These are phyloP conservation scores for Pythium periplocum DNA, from an alignment of 352 stramenopile species.

Conservation along the genomic window DNA sequence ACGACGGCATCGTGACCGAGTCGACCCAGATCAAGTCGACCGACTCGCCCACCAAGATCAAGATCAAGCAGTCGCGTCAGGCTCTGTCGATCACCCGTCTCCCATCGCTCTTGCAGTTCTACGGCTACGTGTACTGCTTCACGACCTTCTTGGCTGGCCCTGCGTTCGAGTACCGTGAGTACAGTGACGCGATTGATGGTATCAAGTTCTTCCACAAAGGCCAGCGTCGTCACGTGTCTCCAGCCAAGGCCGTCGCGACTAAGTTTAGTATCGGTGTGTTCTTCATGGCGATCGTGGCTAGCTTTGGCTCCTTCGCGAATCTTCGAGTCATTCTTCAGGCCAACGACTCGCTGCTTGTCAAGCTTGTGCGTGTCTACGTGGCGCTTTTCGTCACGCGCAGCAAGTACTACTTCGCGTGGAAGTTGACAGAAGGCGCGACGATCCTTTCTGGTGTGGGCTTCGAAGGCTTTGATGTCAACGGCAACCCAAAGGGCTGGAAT, in stretches of 20 bases:
- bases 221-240: conserved; percentile 43
- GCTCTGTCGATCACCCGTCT: conserved; percentile 73
- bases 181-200: conserved; percentile 71
- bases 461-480: conserved; percentile 91
- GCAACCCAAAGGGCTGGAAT: conserved; percentile 88
- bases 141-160: conserved; percentile 94
- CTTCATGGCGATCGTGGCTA: conserved; percentile 54
- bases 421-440: conserved; percentile 76
- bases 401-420: conserved; percentile 98
- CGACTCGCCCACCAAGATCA: conserved; percentile 12
- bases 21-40: conserved; percentile 27
- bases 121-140: conserved; percentile 97
- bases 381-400: conserved; percentile 88
- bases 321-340: conserved; percentile 1
- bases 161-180: conserved; percentile 94
- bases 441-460: conserved; percentile 90
- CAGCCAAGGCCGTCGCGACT: conserved; percentile 64
- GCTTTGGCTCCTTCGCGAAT: conserved; percentile 24
- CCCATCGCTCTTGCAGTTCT: conserved; percentile 92
- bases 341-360: not conserved
- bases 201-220: conserved; percentile 51
- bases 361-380: conserved; percentile 1
- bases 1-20: conserved; percentile 87
- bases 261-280: conserved; percentile 68
- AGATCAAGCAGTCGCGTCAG: conserved; percentile 25